phyloP scores from a whole-genome alignment of 148 eudicot genomes.

The Chenopodium album region DNA sequence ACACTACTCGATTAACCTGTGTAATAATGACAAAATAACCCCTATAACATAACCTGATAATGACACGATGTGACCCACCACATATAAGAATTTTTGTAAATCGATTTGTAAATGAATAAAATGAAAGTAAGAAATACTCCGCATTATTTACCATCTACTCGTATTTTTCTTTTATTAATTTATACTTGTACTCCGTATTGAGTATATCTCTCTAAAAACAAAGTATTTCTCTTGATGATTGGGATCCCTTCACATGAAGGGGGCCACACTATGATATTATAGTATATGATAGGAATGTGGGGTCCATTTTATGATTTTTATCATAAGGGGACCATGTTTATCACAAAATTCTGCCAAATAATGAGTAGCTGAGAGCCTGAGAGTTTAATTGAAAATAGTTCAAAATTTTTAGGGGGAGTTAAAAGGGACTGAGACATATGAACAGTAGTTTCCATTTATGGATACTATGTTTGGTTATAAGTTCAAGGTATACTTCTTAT shows the following conservation, averaged over 20 bases:
- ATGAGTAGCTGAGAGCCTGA: conserved; percentile 9
- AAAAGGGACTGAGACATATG: not conserved
- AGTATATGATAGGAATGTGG: not conserved
- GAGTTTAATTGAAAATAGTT: not conserved
- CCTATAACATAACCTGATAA: too few relatives aligned
- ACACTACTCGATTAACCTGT: too few relatives aligned
- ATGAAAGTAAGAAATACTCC: too few relatives aligned
- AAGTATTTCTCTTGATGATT: conserved; percentile 17
- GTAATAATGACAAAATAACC: too few relatives aligned
- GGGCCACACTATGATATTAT: conserved; percentile 22
- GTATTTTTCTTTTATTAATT: too few relatives aligned
- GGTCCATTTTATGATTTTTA: conserved; percentile 27
- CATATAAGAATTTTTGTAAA: too few relatives aligned
- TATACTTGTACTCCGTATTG: too few relatives aligned
- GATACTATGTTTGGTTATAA: not conserved
- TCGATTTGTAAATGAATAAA: too few relatives aligned
- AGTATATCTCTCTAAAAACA: not conserved
- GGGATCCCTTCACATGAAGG: conserved; percentile 27
- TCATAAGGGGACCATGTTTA: conserved; percentile 16
- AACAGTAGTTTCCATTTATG: not conserved
- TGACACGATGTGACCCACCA: too few relatives aligned
- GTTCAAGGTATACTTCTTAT: not conserved
- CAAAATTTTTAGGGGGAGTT: not conserved
- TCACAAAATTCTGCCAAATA: conserved; percentile 11
- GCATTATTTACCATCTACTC: not conserved